phyloP scores from a whole-genome alignment of 805 yeast species.

The Teunomyces panamensis region DNA sequence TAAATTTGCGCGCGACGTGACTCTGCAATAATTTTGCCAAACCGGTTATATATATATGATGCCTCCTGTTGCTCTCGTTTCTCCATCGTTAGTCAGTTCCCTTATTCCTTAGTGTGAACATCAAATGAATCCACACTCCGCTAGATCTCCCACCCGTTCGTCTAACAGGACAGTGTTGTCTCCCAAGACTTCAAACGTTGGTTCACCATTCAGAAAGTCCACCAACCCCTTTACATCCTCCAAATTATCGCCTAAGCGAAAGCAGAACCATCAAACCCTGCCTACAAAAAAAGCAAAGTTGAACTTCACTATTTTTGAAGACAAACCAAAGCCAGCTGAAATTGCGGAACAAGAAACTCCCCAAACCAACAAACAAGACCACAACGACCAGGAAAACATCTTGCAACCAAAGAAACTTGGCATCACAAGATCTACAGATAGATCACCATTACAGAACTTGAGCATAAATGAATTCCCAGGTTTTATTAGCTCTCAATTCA shows the following conservation, averaged over 20 bases:
- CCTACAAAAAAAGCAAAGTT: conserved; percentile 14
- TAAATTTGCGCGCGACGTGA: conserved; percentile 1
- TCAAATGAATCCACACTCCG: not conserved
- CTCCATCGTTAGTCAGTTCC: not conserved
- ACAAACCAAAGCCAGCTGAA: conserved; percentile 7
- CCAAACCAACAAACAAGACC: conserved; percentile 18
- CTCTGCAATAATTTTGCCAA: not conserved
- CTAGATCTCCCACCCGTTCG: conserved; percentile 12
- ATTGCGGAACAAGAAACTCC: not conserved
- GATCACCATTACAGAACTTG: conserved; percentile 29
- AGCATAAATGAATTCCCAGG: conserved; percentile 32
- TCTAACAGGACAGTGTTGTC: conserved; percentile 20
- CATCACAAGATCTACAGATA: conserved; percentile 10
- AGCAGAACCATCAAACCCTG: not conserved
- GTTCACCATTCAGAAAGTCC: conserved; percentile 9
- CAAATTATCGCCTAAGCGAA: conserved; percentile 5
- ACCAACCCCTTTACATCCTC: conserved; percentile 12
- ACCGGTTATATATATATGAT: not conserved
- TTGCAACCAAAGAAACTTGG: conserved; percentile 25
- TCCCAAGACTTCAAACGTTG: conserved; percentile 20
- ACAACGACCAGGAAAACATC: conserved; percentile 42
- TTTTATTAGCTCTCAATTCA: conserved; percentile 12
- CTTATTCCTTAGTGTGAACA: not conserved
- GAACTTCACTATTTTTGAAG: conserved; percentile 21
- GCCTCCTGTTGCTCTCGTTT: conserved; percentile 7